Percentiles rank a stretch among this genome's conserved stretches.
These are phyloP conservation scores for Auriscalpium vulgare DNA, from an alignment of 768 basidiomycete genomes.

Conservation along the genomic window DNA sequence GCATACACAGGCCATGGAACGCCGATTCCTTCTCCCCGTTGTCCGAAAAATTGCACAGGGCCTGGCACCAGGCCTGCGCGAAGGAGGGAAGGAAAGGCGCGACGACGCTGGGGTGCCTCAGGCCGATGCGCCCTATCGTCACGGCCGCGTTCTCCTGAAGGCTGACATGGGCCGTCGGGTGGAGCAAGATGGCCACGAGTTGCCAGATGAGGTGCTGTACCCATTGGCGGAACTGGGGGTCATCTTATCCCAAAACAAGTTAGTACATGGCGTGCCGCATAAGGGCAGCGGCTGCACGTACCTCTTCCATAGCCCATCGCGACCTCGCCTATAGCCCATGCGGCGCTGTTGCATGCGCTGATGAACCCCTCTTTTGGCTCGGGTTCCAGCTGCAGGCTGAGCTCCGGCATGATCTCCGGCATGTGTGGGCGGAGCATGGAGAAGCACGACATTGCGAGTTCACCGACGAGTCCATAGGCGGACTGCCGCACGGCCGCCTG, in stretches of 20 bases:
- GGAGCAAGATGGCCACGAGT: slow-evolving; percentile 87
- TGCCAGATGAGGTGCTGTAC: slow-evolving; percentile 80
- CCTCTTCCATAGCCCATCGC: slow-evolving; percentile 84
- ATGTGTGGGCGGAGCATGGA: slow-evolving; percentile 75
- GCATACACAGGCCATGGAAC: slow-evolving; percentile 92
- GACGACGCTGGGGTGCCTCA: slow-evolving; percentile 84
- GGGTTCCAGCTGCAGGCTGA: slow-evolving; percentile 84
- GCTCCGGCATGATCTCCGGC: slow-evolving; percentile 81
- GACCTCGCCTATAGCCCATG: slow-evolving; percentile 99
- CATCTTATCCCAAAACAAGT: slow-evolving; percentile 37
- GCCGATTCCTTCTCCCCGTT: slow-evolving; percentile 99
- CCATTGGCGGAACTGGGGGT: slow-evolving; percentile 86
- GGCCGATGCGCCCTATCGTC: slow-evolving; percentile 90
- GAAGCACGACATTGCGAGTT: slow-evolving; percentile 96
- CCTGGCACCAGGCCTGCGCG: slow-evolving; percentile 94
- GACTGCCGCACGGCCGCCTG: slow-evolving; percentile 94
- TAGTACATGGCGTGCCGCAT: neutral
- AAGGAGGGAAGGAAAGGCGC: slow-evolving; percentile 87
- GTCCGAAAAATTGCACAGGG: slow-evolving; percentile 94
- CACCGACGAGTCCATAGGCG: slow-evolving; percentile 96
- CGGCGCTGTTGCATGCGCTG: slow-evolving; percentile 97
- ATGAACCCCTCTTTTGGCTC: slow-evolving; percentile 92
- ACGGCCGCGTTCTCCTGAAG: slow-evolving; percentile 98
- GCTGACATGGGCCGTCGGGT: slow-evolving; percentile 87
- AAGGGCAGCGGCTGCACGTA: slow-evolving; percentile 22